phyloP scores from a whole-genome alignment of 139 green algal genomes.

The Micractinium sp. region DNA sequence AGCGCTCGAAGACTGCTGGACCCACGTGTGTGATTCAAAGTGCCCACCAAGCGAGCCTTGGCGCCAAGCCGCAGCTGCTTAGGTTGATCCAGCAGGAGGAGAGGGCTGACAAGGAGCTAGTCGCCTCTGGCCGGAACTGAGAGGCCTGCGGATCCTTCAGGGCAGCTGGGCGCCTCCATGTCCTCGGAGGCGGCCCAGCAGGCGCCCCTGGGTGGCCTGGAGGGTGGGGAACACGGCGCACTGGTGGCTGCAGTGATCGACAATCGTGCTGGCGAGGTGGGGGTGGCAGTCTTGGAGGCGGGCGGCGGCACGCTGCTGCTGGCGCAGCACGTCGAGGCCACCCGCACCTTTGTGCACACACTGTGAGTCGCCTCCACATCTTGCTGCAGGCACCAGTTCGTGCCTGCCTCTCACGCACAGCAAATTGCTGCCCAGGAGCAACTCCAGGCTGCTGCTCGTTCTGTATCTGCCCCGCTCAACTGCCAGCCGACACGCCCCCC shows the following conservation, averaged over 20 bases:
- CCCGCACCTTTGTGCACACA: slow-evolving; percentile 55
- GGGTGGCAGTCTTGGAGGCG: slow-evolving; percentile 66
- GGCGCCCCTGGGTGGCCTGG: not conserved
- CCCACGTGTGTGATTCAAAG: too few relatives aligned
- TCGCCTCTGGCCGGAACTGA: not conserved
- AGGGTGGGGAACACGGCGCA: not conserved
- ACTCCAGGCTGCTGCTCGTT: not conserved
- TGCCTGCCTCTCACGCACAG: not conserved
- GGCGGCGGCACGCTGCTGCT: slow-evolving; percentile 41
- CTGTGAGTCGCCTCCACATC: slow-evolving; percentile 1
- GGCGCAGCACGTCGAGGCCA: slow-evolving; percentile 64
- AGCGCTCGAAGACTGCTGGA: too few relatives aligned
- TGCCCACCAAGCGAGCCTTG: too few relatives aligned
- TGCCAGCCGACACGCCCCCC: too few relatives aligned
- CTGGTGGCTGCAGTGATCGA: slow-evolving; percentile 65
- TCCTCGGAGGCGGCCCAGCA: not conserved
- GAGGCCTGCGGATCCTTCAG: not conserved
- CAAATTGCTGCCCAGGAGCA: not conserved
- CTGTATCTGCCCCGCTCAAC: too few relatives aligned
- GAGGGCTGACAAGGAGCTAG: not conserved
- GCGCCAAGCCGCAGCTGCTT: not conserved
- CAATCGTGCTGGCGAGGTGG: slow-evolving; percentile 73
- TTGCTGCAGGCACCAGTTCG: not conserved
- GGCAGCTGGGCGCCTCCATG: not conserved
- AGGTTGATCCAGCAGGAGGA: not conserved